Percentiles rank a stretch among this genome's conserved stretches.
phyloP scores from a whole-genome alignment of 306 rosid genomes.

The Amphicarpaea edgeworthii region DNA sequence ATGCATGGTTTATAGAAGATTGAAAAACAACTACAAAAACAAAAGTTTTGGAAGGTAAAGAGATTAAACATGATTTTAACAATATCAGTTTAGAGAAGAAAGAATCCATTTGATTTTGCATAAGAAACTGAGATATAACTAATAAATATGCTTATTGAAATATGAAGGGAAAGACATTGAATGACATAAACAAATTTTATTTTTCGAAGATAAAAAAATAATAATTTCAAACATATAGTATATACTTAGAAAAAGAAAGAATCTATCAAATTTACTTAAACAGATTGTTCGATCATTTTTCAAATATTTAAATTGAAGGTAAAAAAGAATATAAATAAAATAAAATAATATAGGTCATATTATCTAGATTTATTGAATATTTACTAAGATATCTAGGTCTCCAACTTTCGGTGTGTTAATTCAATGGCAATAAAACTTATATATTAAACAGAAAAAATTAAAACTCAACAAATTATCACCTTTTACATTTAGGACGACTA shows the following conservation, averaged over 20 bases:
- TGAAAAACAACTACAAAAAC: not conserved
- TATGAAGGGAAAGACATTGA: not conserved
- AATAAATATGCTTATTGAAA: not conserved
- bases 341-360: not conserved
- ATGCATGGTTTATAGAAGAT: not conserved
- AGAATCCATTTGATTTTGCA: not conserved
- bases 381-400: not conserved
- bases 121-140: not conserved
- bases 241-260: not conserved
- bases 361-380: not conserved
- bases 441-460: not conserved
- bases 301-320: not conserved
- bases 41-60: not conserved
- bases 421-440: not conserved
- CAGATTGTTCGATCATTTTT: not conserved
- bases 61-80: not conserved
- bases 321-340: not conserved
- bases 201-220: not conserved
- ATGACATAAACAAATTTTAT: not conserved
- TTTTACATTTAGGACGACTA: not conserved
- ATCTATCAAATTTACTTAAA: not conserved
- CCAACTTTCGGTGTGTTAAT: not conserved
- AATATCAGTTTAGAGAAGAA: not conserved
- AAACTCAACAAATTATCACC: conserved; percentile 23
- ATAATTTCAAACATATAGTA: not conserved